A percentile compares a stretch with the other conserved stretches of the same genome.
Evolutionary conservation across 495 filamentous ascomycete species (phyloP).

Genomic region (Jackrogersella minutella): DNA sequence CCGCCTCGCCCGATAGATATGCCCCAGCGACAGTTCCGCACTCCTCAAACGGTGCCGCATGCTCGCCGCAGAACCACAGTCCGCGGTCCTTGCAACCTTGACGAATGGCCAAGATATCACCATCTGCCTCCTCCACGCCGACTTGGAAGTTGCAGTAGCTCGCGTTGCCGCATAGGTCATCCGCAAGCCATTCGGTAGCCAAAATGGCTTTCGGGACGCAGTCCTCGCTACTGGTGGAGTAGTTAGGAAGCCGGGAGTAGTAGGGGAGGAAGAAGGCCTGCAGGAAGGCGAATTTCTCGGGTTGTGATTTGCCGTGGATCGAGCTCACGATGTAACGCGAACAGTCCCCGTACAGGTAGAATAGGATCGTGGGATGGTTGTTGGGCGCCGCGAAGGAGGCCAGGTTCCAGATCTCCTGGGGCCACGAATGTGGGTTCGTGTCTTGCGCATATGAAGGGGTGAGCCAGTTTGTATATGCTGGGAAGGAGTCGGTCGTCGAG

Average conservation of each 20-base stretch:
- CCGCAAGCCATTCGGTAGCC: constrained; percentile 72
- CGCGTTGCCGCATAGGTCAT: constrained; percentile 72
- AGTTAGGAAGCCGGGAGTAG: constrained; percentile 68
- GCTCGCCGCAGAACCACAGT: constrained; percentile 81
- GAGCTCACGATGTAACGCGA: constrained; percentile 26
- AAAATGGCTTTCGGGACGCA: constrained; percentile 65
- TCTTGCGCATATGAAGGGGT: constrained; percentile 59
- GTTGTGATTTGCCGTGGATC: constrained; percentile 13
- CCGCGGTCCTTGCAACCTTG: constrained; percentile 83
- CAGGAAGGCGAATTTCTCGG: constrained; percentile 35
- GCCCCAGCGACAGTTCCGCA: constrained; percentile 76
- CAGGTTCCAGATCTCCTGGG: constrained; percentile 72
- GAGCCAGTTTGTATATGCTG: constrained; percentile 64
- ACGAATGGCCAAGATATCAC: constrained; percentile 78
- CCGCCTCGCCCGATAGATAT: constrained; percentile 75
- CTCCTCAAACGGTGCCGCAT: constrained; percentile 77
- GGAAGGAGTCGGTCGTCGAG: constrained; percentile 13
- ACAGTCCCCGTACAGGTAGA: constrained; percentile 71
- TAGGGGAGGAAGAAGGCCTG: constrained; percentile 64
- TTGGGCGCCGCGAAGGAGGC: constrained; percentile 61
- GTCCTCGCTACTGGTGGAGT: constrained; percentile 49
- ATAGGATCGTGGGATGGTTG: constrained; percentile 75
- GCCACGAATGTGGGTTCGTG: constrained; percentile 64
- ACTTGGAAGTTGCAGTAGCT: constrained; percentile 78
- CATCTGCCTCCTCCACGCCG: constrained; percentile 57